phyloP scores from a whole-genome alignment of 192 early-diverging fungal genomes.

The Coemansia sp. region DNA sequence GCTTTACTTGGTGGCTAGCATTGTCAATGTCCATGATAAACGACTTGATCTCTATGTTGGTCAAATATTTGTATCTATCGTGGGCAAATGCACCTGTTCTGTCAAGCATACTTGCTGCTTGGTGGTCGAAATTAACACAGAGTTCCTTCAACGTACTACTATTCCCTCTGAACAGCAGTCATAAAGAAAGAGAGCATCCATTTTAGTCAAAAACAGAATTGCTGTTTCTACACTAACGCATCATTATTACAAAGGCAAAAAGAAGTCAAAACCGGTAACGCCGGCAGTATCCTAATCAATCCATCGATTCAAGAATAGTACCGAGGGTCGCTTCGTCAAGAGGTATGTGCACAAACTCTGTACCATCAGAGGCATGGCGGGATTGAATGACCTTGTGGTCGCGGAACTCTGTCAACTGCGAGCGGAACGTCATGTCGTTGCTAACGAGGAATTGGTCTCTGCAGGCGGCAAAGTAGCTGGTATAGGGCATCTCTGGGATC shows the following conservation, averaged over 20 bases:
- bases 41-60: background rate
- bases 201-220: conserved; percentile 3
- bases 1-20: background rate
- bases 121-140: conserved; percentile 1
- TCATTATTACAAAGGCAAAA: conserved; percentile 3
- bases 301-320: conserved; percentile 69
- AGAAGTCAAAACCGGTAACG: background rate
- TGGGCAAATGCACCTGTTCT: background rate
- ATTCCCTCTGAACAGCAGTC: conserved; percentile 4
- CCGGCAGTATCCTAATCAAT: background rate
- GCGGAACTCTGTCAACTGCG: conserved; percentile 90
- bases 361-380: conserved; percentile 45
- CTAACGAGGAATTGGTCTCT: conserved; percentile 82
- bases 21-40: conserved; percentile 3
- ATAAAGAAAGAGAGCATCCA: background rate
- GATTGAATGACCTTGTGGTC: conserved; percentile 87
- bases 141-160: background rate
- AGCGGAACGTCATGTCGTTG: conserved; percentile 80
- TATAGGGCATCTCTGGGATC: conserved; percentile 60
- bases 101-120: background rate
- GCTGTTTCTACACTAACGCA: background rate
- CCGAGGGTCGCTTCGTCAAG: conserved; percentile 64
- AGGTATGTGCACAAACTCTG: conserved; percentile 57
- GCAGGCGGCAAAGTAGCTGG: conserved; percentile 68
- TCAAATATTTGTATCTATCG: background rate